Evolutionary conservation across 768 basidiomycete species (phyloP).

Genomic region (Boletus tomentosulus): DNA sequence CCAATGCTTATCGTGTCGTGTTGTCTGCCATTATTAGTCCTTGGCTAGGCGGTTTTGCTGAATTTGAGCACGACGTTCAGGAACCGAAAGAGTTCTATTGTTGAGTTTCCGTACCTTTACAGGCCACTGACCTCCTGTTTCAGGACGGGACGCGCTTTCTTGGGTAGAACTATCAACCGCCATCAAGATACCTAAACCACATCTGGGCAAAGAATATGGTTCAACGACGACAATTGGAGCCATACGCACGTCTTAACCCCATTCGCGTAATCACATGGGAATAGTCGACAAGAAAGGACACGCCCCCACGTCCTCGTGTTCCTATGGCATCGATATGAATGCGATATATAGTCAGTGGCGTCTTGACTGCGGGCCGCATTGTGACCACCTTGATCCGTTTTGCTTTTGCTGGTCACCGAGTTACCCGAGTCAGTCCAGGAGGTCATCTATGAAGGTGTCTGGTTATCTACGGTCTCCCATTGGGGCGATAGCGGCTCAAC

Average conservation of each 20-base stretch:
- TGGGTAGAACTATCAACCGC: constrained; percentile 43
- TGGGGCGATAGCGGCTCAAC: neutral
- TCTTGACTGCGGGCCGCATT: neutral
- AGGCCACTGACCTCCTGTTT: constrained; percentile 47
- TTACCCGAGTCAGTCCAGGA: constrained; percentile 39
- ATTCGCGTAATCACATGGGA: constrained; percentile 27
- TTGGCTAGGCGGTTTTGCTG: constrained; percentile 36
- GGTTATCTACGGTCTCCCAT: neutral
- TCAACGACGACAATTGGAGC: constrained; percentile 55
- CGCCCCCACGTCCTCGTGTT: constrained; percentile 31
- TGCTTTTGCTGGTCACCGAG: constrained; percentile 45
- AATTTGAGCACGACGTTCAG: constrained; percentile 48
- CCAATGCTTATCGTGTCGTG: constrained; percentile 2
- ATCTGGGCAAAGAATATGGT: constrained; percentile 42
- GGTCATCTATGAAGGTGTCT: neutral
- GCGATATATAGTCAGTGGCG: constrained; percentile 35
- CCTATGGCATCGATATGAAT: constrained; percentile 56
- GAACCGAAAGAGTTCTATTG: constrained; percentile 51
- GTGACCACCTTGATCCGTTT: neutral
- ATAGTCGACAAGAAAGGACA: constrained; percentile 18
- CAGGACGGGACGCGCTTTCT: constrained; percentile 44
- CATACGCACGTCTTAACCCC: constrained; percentile 52
- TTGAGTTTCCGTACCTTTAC: constrained; percentile 51
- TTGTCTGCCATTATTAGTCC: constrained; percentile 9
- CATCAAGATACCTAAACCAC: neutral